Evolutionary conservation across 2,329 filamentous ascomycete species (phyloP).

Genomic region (Beauveria sp.): DNA sequence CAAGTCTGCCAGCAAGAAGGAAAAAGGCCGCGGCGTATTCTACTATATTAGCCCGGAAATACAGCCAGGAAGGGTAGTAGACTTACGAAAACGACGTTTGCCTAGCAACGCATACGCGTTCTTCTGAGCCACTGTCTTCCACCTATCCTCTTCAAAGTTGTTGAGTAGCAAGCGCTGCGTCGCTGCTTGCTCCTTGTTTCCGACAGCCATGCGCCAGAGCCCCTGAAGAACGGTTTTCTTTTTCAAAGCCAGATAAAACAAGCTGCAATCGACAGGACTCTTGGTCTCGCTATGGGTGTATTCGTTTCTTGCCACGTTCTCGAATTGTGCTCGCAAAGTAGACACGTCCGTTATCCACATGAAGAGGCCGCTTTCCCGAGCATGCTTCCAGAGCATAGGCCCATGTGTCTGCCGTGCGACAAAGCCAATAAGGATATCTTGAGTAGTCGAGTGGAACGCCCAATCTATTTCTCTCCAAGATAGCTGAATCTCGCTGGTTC

Average conservation of each 20-base stretch:
- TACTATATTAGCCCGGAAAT: slow-evolving; percentile 29
- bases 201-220: slow-evolving; percentile 88
- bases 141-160: slow-evolving; percentile 80
- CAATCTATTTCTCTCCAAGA: slow-evolving; percentile 76
- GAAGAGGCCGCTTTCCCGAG: slow-evolving; percentile 80
- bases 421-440: slow-evolving; percentile 83
- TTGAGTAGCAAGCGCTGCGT: slow-evolving; percentile 79
- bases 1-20: slow-evolving; percentile 74
- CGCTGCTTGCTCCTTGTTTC: slow-evolving; percentile 76
- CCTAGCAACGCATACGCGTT: slow-evolving; percentile 95
- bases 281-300: slow-evolving; percentile 83
- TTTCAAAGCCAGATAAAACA: slow-evolving; percentile 89
- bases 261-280: slow-evolving; percentile 81
- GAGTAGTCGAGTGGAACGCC: slow-evolving; percentile 77
- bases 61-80: not conserved
- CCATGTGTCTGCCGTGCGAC: slow-evolving; percentile 73
- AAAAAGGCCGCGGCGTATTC: slow-evolving; percentile 97
- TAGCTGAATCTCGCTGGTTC: slow-evolving; percentile 57
- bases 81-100: slow-evolving; percentile 73
- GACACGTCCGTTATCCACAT: slow-evolving; percentile 83
- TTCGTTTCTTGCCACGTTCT: slow-evolving; percentile 84
- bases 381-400: slow-evolving; percentile 75
- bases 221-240: slow-evolving; percentile 89
- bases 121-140: slow-evolving; percentile 84
- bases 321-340: slow-evolving; percentile 69